phyloP scores from a whole-genome alignment of 805 yeast species.

The Starmerella kuoi region DNA sequence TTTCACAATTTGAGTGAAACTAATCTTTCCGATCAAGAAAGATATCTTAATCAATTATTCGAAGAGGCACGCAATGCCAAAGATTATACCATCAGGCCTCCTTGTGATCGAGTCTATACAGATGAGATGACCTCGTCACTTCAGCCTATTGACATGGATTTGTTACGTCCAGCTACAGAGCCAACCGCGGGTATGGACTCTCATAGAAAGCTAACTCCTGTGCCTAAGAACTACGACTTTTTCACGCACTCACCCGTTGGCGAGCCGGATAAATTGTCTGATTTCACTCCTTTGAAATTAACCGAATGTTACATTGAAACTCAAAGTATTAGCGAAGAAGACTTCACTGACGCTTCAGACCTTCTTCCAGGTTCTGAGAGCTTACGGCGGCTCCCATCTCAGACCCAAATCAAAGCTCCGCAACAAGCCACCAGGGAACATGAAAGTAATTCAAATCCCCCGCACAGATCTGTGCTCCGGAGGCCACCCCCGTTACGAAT shows the following conservation, averaged over 20 bases:
- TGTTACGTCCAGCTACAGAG: background rate
- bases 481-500: background rate
- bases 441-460: background rate
- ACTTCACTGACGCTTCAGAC: background rate
- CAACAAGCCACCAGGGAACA: background rate
- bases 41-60: constrained; percentile 5
- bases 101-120: constrained; percentile 9
- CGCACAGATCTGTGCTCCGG: background rate
- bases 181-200: background rate
- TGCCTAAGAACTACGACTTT: background rate
- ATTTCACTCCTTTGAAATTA: background rate
- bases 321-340: background rate
- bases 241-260: no score
- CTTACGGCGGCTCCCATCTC: background rate
- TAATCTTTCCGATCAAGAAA: background rate
- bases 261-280: background rate
- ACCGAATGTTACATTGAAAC: background rate
- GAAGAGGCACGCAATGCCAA: constrained; percentile 18
- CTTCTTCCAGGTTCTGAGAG: background rate
- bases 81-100: constrained; percentile 17
- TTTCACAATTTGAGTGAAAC: background rate
- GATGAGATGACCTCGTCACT: background rate
- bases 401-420: no score
- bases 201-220: background rate
- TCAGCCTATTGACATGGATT: background rate